Evolutionary conservation across 371 early-diverging fungal genomes (phyloP), one percentile per base, ranked within the genome.

Genomic region (Apophysomyces trapeziformis): DNA sequence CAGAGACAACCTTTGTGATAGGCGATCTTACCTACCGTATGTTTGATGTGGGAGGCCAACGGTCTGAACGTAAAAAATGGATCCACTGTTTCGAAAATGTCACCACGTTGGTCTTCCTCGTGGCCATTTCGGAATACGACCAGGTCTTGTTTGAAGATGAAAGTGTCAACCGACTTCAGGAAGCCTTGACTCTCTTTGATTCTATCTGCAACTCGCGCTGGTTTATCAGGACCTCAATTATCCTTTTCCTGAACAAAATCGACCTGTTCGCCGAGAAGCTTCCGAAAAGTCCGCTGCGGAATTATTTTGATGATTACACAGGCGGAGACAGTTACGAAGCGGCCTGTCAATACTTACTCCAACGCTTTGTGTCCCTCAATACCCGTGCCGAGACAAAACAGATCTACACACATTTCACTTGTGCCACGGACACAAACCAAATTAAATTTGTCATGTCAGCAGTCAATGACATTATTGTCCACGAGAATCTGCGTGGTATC

Each of bases 1-100:
- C 87, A 16, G 96, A 96, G 71, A 93, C 93, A 6, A 87, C 85
- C 11, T 96, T 96, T 83, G 67, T 85, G 57, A 89, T 95, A 65
- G 93, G 92, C 5, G 91, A 93, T 58, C 73, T 95, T 60, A 93
- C 93, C 18, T 92, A 92, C 70, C 80, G 92, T 47, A 93, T 96
- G 93, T 89, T 94, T 72, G 96, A 96, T 76, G 96, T 96, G 21
- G 95, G 96, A 61, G 96, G 96, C 37, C 93, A 93, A 79, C 83
- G 90, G 37, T 88, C 89, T 36, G 92, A 92, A 72, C 86, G 96
- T 63, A 94, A 93, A 68, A 94, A 94, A 75, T 95, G 96, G 96
- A 91, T 93, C 46, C 95, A 94, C 67, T 95, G 94, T 70, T 90
- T 95, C 67, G 96, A 96, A 72, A 93, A 93, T 67, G 95, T 96